These are phyloP conservation scores for Cryptococcus depauperatus DNA, from an alignment of 1,284 basidiomycete genomes.

Conservation along the genomic window DNA sequence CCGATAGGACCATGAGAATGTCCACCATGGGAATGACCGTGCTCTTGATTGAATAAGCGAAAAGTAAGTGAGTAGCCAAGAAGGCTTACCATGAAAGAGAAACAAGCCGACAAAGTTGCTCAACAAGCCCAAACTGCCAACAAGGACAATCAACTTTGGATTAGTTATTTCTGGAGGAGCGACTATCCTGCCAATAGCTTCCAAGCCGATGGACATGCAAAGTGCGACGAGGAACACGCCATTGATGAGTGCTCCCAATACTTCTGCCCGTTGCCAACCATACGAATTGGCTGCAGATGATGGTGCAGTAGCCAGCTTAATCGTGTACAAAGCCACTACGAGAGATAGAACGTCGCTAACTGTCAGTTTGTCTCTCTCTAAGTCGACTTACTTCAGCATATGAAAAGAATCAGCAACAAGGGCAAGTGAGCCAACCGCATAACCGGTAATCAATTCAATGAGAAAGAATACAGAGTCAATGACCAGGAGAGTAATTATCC, in stretches of 20 bases:
- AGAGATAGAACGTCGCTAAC: conserved; percentile 87
- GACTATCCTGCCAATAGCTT: conserved; percentile 87
- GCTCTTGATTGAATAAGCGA: conserved; percentile 51
- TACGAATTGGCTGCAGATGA: conserved; percentile 40
- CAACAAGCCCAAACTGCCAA: conserved; percentile 78
- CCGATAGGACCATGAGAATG: conserved; percentile 22
- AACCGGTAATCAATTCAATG: conserved; percentile 62
- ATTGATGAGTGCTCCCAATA: conserved; percentile 88
- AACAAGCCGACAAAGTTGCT: conserved; percentile 91
- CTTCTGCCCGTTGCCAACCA: conserved; percentile 94
- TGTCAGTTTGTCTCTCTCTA: no score
- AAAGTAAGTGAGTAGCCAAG: neutral
- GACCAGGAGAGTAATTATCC: conserved; percentile 69
- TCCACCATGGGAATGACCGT: conserved; percentile 55
- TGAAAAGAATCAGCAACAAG: conserved; percentile 96
- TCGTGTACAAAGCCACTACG: conserved; percentile 90
- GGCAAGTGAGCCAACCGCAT: conserved; percentile 87
- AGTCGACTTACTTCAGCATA: no score
- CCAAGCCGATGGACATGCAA: conserved; percentile 91
- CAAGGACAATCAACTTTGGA: conserved; percentile 78
- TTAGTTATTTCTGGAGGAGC: conserved; percentile 78
- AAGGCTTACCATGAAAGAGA: conserved; percentile 77
- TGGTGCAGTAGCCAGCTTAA: conserved; percentile 58
- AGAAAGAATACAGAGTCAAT: conserved; percentile 90
- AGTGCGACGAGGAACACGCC: conserved; percentile 93